phyloP scores from a whole-genome alignment of 1,284 basidiomycete genomes.

The Tylopilus orsonianus region DNA sequence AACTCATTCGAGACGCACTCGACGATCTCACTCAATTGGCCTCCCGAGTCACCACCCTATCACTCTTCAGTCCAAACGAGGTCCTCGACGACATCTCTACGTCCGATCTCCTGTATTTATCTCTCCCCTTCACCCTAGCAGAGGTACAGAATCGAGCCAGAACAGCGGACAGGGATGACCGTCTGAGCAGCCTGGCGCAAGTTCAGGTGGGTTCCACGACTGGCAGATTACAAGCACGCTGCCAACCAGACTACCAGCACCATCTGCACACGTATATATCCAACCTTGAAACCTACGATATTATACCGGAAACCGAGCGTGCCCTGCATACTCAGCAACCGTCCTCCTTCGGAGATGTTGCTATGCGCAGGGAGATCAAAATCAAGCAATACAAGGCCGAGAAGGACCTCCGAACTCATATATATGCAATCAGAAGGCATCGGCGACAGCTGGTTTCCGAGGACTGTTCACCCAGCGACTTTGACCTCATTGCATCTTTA shows the following conservation, averaged over 20 bases:
- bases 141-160: constrained; percentile 73
- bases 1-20: constrained; percentile 54
- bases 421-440: constrained; percentile 60
- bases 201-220: constrained; percentile 54
- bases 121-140: constrained; percentile 70
- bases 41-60: constrained; percentile 55
- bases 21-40: constrained; percentile 52
- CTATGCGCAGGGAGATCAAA: constrained; percentile 77
- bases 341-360: constrained; percentile 58
- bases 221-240: constrained; percentile 17
- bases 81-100: constrained; percentile 83
- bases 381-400: constrained; percentile 86
- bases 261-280: constrained; percentile 58
- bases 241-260: constrained; percentile 41
- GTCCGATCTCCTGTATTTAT: constrained; percentile 76
- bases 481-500: constrained; percentile 62
- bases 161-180: constrained; percentile 55
- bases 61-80: constrained; percentile 87
- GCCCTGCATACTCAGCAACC: constrained; percentile 49
- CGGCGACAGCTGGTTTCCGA: constrained; percentile 40
- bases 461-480: constrained; percentile 45
- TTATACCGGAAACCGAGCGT: constrained; percentile 66
- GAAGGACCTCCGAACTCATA: constrained; percentile 69
- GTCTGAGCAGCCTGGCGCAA: constrained; percentile 55
- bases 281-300: constrained; percentile 65